phyloP scores from a whole-genome alignment of 2,329 filamentous ascomycete species.

The Aspergillus spinulosporus region DNA sequence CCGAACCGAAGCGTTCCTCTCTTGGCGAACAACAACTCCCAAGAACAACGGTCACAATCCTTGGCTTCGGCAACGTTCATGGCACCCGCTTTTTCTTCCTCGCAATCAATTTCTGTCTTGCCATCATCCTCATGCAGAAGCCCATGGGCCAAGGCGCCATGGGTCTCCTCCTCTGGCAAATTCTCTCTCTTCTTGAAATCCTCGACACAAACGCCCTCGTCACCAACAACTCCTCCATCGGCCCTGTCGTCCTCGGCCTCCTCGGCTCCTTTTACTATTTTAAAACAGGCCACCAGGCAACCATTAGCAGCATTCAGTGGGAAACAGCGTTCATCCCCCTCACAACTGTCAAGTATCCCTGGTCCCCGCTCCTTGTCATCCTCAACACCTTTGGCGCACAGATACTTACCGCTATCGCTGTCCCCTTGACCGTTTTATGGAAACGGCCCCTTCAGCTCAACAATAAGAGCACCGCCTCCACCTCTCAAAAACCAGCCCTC shows the following conservation, averaged over 20 bases:
- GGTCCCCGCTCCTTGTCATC: conserved; percentile 76
- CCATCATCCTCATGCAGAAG: conserved; percentile 79
- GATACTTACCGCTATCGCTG: conserved; percentile 74
- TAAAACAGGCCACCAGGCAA: conserved; percentile 95
- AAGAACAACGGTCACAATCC: conserved; percentile 65
- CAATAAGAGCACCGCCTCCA: conserved; percentile 39
- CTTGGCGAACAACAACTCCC: conserved; percentile 29
- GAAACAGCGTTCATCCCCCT: conserved; percentile 91
- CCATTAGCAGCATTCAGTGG: conserved; percentile 87
- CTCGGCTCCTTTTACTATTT: conserved; percentile 94
- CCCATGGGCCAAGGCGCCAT: conserved; percentile 90
- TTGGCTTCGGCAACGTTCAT: conserved; percentile 91
- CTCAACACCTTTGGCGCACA: conserved; percentile 90
- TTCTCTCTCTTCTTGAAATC: conserved; percentile 72
- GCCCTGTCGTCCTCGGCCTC: conserved; percentile 79
- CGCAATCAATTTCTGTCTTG: conserved; percentile 73
- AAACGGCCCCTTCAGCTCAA: conserved; percentile 76
- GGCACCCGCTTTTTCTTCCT: conserved; percentile 87
- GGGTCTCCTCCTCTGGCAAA: conserved; percentile 80
- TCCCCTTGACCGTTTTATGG: conserved; percentile 84
- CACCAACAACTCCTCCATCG: conserved; percentile 66
- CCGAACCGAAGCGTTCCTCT: conserved; percentile 46
- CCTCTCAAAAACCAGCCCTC: conserved; percentile 28
- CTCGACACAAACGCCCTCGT: conserved; percentile 63
- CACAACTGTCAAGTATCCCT: conserved; percentile 80